A percentile compares a stretch with the other conserved stretches of the same genome.
These are phyloP conservation scores for Lathyrus tuberosus DNA, from an alignment of 306 rosid species.

Conservation along the genomic window DNA sequence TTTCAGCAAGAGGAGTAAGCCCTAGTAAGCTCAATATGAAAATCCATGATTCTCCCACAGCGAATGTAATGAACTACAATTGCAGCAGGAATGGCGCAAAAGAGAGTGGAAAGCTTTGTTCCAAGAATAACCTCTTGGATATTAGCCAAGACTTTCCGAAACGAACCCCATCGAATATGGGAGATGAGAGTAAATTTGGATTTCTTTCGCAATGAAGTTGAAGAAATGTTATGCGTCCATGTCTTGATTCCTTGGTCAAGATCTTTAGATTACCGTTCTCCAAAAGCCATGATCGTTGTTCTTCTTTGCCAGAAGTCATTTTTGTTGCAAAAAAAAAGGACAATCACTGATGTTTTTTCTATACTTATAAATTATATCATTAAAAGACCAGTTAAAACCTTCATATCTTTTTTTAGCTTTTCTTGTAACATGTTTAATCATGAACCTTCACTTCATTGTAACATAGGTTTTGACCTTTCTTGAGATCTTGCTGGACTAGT, in stretches of 20 bases:
- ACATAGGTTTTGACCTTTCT: no score
- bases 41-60: slow-evolving; percentile 77
- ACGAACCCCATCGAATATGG: slow-evolving; percentile 43
- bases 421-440: no score
- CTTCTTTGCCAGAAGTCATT: slow-evolving; percentile 58
- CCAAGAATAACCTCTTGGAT: slow-evolving; percentile 82
- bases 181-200: slow-evolving; percentile 63
- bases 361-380: no score
- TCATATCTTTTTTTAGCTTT: no score
- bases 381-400: no score
- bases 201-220: slow-evolving; percentile 78
- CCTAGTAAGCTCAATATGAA: slow-evolving; percentile 82
- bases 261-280: slow-evolving; percentile 65
- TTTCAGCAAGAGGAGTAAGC: slow-evolving; percentile 94
- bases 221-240: slow-evolving; percentile 70
- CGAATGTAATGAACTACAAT: slow-evolving; percentile 52
- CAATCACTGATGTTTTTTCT: not conserved
- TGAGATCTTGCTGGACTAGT: no score
- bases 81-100: slow-evolving; percentile 73
- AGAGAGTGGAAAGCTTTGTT: slow-evolving; percentile 73
- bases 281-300: slow-evolving; percentile 48
- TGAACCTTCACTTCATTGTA: no score
- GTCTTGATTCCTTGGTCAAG: slow-evolving; percentile 57
- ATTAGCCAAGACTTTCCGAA: slow-evolving; percentile 54
- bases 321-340: not conserved